A percentile compares a stretch with the other conserved stretches of the same genome.
phyloP scores from a whole-genome alignment of 1,284 basidiomycete species.

The Marasmius fiardii region DNA sequence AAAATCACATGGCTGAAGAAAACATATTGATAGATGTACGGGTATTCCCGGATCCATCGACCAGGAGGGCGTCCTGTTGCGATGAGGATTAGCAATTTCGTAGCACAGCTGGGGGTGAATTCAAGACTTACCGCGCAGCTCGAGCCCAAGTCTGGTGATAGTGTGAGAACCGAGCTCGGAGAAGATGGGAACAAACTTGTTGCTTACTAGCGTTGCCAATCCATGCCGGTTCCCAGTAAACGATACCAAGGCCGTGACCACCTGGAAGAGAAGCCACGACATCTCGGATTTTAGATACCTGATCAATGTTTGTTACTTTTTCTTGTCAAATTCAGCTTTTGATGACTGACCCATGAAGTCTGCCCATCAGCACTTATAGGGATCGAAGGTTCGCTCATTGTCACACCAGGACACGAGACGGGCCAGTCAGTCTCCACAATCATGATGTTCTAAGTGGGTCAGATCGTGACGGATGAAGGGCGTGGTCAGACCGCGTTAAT shows the following conservation, averaged over 20 bases:
- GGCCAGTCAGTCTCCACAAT: constrained; percentile 70
- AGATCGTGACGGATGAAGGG: no score
- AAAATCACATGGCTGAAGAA: constrained; percentile 27
- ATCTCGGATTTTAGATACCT: constrained; percentile 39
- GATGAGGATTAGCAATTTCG: not conserved
- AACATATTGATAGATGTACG: constrained; percentile 34
- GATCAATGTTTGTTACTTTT: not conserved
- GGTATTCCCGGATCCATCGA: constrained; percentile 33
- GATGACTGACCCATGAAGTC: constrained; percentile 40
- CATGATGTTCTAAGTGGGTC: constrained; percentile 39
- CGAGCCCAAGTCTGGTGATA: constrained; percentile 44
- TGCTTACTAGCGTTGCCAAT: constrained; percentile 51
- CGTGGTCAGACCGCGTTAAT: no score
- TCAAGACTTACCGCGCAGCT: constrained; percentile 43
- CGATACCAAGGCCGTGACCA: constrained; percentile 42
- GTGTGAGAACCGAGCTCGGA: not conserved
- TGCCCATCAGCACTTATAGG: constrained; percentile 52
- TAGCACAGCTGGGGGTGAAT: not conserved
- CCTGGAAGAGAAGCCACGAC: constrained; percentile 44
- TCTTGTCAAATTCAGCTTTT: not conserved
- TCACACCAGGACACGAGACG: constrained; percentile 42
- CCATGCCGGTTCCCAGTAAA: constrained; percentile 68
- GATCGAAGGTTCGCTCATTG: constrained; percentile 46
- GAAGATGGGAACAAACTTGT: not conserved
- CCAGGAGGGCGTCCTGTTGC: constrained; percentile 32